Base-by-base conservation (phyloP, 1,139 yeast species). In the Candida albicans region DNA sequence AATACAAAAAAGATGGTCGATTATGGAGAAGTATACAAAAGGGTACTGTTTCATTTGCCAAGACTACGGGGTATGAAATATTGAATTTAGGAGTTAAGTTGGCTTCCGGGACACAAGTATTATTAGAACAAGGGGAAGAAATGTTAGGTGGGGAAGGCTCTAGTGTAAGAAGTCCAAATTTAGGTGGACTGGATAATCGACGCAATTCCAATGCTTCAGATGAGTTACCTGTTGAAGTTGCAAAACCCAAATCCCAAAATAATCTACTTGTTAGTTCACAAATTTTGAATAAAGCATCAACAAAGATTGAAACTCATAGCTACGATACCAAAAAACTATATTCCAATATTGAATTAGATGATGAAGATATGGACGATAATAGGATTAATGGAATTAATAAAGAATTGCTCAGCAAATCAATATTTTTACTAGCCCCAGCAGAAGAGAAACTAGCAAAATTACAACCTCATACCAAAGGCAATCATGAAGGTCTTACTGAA, bases 31-130 rank as follows among this genome's bases (percentile, higher is more conserved):
- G 95, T 50, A 52, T 91, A 4, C 89, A 86, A 53, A 83, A 84
- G 49, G 96, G 96, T 1, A 84, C 95, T 0, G 65, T 71, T 39
- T 75, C 82, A n/a, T 89, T 93, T 64, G 83, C 93, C 1, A 82
- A 79, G 53, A 83, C 85, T 9, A 86, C 98, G 0, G 81, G 96
- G 2, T 85, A 84, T 46, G 97, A 91, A 60, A 64, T 91, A 32
- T 70, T 91, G 35, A 84, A 84, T 54, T 68, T 93, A 41, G 96
- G 97, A 0, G 95, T 87, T 0, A 88, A 86, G 55, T 60, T 91
- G 31, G 95, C 96, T 1, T 85, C 91, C 4, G 97, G 97, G 0
- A 88, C 97, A 0, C 97, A 90, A 58, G 82, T 83, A 0, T 64
- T 88, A 8, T 67, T 91, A 41, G 97, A 90, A 53, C 81, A 79